Evolutionary conservation across 208 protist species (phyloP), one percentile per base, ranked within the genome.

Genomic region (Leishmania tarentolae): DNA sequence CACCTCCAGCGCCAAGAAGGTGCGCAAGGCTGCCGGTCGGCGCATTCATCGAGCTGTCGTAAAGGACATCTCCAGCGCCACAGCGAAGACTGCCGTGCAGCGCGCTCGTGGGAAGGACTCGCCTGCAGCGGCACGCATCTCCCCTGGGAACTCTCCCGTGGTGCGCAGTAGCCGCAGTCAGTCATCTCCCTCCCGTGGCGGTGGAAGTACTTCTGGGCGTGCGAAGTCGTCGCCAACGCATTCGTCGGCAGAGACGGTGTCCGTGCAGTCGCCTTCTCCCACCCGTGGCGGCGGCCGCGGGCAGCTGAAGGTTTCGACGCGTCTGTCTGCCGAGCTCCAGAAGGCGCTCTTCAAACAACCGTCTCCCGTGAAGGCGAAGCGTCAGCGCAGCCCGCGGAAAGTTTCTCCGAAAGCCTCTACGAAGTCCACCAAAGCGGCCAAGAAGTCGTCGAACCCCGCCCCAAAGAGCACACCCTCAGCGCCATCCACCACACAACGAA

Each of bases 1-100:
- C 31, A 76, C 70, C 31, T 79, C 75, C 28, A 88, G 83, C 74
- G 76, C 82, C 7, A 83, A 80, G 61, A 90, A 90, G 73, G 52
- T 53, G 37, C 74, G 75, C 2, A 77, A 78, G 68, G 82, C 68
- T 50, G 70, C 77, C 17, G 80, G 59, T 2, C 70, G 70, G 21
- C 85, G 85, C 17, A 83, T 79, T 70, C 81, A 86, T 17, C 70
- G 77, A 37, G 46, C 50, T 1, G 63, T 83, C 37, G 19, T 47
- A 53, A 77, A 81, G 59, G 85, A 85, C 47, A 17, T 88, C 2
- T 53, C 37, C 59, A 76, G 70, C 35, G 37, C 52, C 57, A 35
- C 15, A 24, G 31, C 53, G 72, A 56, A 76, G 31, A 7, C 50
- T 0, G 24, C 15, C 35, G 28, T 44, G 72, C 50, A 61, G 31